Conservation (phyloP, 73 alveolate genomes). For the Paramecium pentaurelia region DNA sequence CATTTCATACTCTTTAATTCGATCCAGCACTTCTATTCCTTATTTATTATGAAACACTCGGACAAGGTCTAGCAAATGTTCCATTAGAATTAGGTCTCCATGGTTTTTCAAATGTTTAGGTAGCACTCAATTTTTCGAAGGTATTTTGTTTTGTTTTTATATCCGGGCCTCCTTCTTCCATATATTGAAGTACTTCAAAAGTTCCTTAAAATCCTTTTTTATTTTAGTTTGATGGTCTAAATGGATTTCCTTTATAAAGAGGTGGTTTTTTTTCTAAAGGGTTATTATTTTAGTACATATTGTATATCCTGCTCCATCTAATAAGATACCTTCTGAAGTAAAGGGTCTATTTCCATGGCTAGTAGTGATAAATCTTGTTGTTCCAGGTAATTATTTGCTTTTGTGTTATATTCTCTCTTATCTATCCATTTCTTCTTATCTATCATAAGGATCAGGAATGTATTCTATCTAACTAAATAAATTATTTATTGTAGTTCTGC, state of each 20-base stretch:
- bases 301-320: constrained; percentile 23
- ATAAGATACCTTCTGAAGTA: not conserved
- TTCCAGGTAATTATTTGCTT: not conserved
- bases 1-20: not conserved
- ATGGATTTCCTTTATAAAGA: not conserved
- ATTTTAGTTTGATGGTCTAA: not conserved
- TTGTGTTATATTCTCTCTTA: not conserved
- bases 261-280: not conserved
- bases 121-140: not conserved
- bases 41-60: not conserved
- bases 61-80: constrained; percentile 15
- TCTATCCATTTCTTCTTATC: constrained; percentile 41
- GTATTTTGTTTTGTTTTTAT: not conserved
- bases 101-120: not conserved
- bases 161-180: constrained; percentile 7
- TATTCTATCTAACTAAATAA: constrained; percentile 33
- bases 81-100: constrained; percentile 38
- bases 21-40: constrained; percentile 14
- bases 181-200: not conserved
- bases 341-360: constrained; percentile 9
- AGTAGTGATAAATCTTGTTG: not conserved
- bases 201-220: constrained; percentile 25
- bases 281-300: not conserved
- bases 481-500: constrained; percentile 33
- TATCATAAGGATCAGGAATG: constrained; percentile 50